A percentile compares a stretch with the other conserved stretches of the same genome.
Conservation (phyloP, 2,329 filamentous ascomycete genomes). For the Colletotrichum chrysophilum region DNA sequence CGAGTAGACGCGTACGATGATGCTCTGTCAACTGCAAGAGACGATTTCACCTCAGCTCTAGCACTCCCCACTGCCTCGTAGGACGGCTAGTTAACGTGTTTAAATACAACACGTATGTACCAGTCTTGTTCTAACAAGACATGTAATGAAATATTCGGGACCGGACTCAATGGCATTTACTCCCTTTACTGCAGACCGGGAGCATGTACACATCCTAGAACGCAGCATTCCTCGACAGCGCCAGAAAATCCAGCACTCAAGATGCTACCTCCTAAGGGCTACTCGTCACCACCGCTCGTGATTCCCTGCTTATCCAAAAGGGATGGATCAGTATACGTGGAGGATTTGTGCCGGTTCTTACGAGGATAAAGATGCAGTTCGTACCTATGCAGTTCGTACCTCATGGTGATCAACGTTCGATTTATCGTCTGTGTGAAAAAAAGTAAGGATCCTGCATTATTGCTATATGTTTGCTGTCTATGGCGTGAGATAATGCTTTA, state of each 20-base stretch:
- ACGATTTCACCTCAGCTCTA: fast-evolving
- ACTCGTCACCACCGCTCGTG: fast-evolving
- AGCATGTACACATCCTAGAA: not conserved
- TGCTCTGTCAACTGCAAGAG: not conserved
- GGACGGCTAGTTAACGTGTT: fast-evolving
- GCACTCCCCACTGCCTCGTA: not conserved
- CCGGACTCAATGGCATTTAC: not conserved
- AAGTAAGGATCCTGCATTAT: too few relatives aligned
- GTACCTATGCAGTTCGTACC: not conserved
- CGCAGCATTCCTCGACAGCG: fast-evolving
- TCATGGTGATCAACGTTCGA: fast-evolving
- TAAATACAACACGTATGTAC: fast-evolving
- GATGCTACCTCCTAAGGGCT: too few relatives aligned
- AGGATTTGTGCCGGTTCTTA: not conserved
- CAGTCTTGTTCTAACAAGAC: not conserved
- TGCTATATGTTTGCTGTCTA: not conserved
- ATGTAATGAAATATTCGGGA: too few relatives aligned
- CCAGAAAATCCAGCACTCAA: fast-evolving
- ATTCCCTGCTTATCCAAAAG: too few relatives aligned
- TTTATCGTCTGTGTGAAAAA: too few relatives aligned
- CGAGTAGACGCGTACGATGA: not conserved
- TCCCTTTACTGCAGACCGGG: not conserved
- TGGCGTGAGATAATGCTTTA: not conserved
- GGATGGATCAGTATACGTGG: not conserved
- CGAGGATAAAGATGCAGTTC: not conserved